Conservation (phyloP, 1,139 yeast genomes). For the Chernovozyma aurita region DNA sequence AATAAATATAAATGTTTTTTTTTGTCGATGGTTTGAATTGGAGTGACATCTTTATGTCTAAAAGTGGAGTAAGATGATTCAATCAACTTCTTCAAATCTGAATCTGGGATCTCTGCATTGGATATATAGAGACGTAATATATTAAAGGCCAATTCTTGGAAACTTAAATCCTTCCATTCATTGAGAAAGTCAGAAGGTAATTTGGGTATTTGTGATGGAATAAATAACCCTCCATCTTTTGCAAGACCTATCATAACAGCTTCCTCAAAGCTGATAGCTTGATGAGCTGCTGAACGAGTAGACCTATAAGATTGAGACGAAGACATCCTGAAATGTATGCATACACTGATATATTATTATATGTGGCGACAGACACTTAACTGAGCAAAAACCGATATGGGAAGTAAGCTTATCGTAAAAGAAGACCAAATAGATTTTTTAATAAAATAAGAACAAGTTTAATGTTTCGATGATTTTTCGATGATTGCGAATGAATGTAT, state of each 20-base stretch:
- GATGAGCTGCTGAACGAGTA: constrained; percentile 61
- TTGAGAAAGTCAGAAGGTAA: constrained; percentile 56
- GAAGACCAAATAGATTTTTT: no score
- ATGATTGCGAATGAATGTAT: no score
- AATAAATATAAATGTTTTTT: constrained; percentile 64
- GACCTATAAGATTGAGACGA: constrained; percentile 70
- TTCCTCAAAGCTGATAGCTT: constrained; percentile 75
- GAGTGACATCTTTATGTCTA: constrained; percentile 83
- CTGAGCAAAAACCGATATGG: no score
- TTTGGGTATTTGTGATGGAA: constrained; percentile 78
- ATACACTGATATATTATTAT: no score
- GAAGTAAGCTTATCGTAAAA: no score
- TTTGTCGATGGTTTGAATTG: constrained; percentile 57
- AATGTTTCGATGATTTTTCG: no score
- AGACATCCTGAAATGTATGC: not conserved
- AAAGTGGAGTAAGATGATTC: constrained; percentile 81
- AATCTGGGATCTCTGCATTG: constrained; percentile 62
- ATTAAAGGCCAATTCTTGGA: constrained; percentile 82
- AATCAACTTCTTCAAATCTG: constrained; percentile 61
- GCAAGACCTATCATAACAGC: constrained; percentile 94
- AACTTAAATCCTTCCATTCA: constrained; percentile 70
- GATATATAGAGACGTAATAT: constrained; percentile 78
- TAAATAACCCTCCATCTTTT: constrained; percentile 90
- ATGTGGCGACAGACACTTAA: no score
- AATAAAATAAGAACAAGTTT: no score